A percentile compares a stretch with the other conserved stretches of the same genome.
phyloP scores from a whole-genome alignment of 495 filamentous ascomycete species.

The Clohesyomyces aquaticus region DNA sequence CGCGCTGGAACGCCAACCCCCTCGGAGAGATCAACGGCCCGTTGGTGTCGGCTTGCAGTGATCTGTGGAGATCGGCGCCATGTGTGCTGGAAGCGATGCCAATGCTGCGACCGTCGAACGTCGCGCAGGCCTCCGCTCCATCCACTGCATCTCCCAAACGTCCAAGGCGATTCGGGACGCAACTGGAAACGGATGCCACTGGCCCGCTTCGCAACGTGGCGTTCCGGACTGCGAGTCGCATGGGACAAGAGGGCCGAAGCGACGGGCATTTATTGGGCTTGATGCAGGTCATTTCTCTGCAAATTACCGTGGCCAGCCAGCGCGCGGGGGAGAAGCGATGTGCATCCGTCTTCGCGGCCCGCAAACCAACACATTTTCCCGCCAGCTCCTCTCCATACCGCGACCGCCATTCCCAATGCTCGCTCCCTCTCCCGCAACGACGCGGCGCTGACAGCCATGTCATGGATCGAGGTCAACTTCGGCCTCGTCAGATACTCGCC shows the following conservation, averaged over 20 bases:
- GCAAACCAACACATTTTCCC: slow-evolving; percentile 12
- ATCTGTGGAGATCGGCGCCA: background rate
- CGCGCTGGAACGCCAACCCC: no score
- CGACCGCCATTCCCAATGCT: slow-evolving; percentile 2
- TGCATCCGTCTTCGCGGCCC: no score
- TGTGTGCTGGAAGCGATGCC: background rate
- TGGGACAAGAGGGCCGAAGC: background rate
- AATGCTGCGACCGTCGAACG: no score
- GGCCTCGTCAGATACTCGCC: slow-evolving; percentile 23
- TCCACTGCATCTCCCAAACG: background rate
- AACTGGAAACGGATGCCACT: background rate
- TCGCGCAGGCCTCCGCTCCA: no score
- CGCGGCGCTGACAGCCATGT: slow-evolving; percentile 24
- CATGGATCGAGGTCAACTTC: slow-evolving; percentile 28
- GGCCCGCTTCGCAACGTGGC: background rate
- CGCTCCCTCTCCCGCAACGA: slow-evolving; percentile 5
- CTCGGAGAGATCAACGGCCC: background rate
- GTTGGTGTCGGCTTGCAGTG: background rate
- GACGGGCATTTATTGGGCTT: background rate
- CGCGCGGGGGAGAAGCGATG: background rate
- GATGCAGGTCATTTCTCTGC: background rate
- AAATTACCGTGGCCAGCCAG: background rate
- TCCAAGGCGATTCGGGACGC: background rate
- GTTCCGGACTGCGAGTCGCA: background rate
- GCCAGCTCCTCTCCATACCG: slow-evolving; percentile 3